A percentile compares a stretch with the other conserved stretches of the same genome.
phyloP scores from a whole-genome alignment of 768 basidiomycete genomes.

The Mycena rebaudengoi region DNA sequence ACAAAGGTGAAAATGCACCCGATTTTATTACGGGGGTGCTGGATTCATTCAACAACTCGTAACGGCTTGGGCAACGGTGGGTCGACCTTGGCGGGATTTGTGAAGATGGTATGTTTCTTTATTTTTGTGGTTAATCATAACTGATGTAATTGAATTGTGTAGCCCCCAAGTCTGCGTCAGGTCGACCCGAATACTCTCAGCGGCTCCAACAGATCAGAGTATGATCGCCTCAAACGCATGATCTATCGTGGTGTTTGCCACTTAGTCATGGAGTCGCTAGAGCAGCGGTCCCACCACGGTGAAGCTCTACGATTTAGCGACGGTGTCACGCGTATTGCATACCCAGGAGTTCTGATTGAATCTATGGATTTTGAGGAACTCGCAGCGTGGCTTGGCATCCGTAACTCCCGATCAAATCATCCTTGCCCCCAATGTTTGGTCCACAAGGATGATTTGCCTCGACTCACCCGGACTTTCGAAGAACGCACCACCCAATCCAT shows the following conservation, averaged over 20 bases:
- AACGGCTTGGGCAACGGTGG: constrained; percentile 35
- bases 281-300: constrained; percentile 12
- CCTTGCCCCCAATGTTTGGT: constrained; percentile 23
- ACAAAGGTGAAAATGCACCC: constrained; percentile 30
- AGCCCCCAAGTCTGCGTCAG: constrained; percentile 7
- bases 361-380: constrained; percentile 24
- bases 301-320: constrained; percentile 19
- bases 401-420: constrained; percentile 4
- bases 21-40: constrained; percentile 22
- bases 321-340: constrained; percentile 2
- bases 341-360: constrained; percentile 22
- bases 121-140: background rate
- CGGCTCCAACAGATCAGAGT: background rate
- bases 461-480: background rate
- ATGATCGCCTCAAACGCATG: constrained; percentile 14
- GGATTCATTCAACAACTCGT: constrained; percentile 28
- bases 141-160: too few relatives aligned
- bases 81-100: constrained; percentile 20
- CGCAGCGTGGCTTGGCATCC: constrained; percentile 14
- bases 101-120: constrained; percentile 20
- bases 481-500: constrained; percentile 12
- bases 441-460: constrained; percentile 6
- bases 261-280: constrained; percentile 5
- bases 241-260: constrained; percentile 17
- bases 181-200: constrained; percentile 13